phyloP scores from a whole-genome alignment of 352 stramenopile genomes.

The Phytophthora cryptogea region DNA sequence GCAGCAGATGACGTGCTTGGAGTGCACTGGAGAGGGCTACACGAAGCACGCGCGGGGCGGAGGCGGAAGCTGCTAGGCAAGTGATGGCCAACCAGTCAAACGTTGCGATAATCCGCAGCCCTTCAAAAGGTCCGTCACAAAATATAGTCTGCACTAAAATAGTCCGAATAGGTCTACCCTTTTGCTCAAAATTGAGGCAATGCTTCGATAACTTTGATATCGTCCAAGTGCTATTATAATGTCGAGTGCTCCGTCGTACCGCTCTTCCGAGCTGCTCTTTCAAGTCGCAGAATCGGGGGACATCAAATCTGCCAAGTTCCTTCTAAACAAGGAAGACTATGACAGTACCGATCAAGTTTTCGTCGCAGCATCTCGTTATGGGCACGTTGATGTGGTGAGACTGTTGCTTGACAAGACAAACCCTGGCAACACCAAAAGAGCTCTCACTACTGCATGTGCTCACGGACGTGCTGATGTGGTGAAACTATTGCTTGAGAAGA shows the following conservation, averaged over 20 bases:
- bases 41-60: neutral
- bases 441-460: too few relatives aligned
- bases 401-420: neutral
- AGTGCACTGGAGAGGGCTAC: neutral
- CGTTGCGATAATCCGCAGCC: neutral
- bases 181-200: too few relatives aligned
- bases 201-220: too few relatives aligned
- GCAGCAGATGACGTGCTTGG: neutral
- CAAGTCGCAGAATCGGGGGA: neutral
- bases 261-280: neutral
- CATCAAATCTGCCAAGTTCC: neutral
- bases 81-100: conserved; percentile 8
- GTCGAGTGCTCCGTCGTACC: neutral
- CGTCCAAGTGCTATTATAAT: neutral
- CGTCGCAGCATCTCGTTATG: neutral
- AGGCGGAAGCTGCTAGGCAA: neutral
- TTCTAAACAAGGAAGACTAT: neutral
- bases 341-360: neutral
- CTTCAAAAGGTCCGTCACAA: neutral
- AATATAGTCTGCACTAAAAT: too few relatives aligned
- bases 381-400: neutral
- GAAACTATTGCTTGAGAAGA: neutral
- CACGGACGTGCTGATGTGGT: neutral
- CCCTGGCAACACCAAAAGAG: too few relatives aligned
- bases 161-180: too few relatives aligned